phyloP scores from a whole-genome alignment of 164 flowering plant species.

The Umbellularia californica region DNA sequence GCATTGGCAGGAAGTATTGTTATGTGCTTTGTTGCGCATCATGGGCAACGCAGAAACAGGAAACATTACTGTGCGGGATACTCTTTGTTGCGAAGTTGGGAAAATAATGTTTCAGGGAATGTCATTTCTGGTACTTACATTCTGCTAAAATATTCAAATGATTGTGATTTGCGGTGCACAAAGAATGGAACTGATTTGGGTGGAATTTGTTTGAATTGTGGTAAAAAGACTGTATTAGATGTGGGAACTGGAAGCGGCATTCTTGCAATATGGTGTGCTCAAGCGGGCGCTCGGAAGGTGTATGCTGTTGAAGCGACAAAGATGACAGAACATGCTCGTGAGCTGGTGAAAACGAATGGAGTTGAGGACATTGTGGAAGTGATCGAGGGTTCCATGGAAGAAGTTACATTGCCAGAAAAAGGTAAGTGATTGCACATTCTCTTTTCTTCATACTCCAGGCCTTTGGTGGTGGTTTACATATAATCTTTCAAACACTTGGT shows the following conservation, averaged over 20 bases:
- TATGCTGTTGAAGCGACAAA: slow-evolving; percentile 99
- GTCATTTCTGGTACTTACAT: background rate
- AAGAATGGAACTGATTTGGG: slow-evolving; percentile 19
- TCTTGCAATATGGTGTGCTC: slow-evolving; percentile 97
- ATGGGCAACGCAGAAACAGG: background rate
- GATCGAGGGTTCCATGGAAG: slow-evolving; percentile 92
- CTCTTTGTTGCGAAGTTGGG: background rate
- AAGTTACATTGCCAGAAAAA: slow-evolving; percentile 81
- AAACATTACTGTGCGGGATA: background rate
- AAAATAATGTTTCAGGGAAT: background rate
- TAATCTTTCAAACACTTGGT: background rate
- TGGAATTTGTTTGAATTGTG: slow-evolving; percentile 10
- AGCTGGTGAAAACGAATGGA: slow-evolving; percentile 70
- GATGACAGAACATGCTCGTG: slow-evolving; percentile 87
- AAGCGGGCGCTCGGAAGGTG: slow-evolving; percentile 95
- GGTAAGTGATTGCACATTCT: slow-evolving; percentile 29
- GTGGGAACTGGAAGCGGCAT: slow-evolving; percentile 99
- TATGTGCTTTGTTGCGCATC: too few species aligned
- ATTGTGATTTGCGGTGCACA: background rate
- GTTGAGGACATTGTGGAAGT: slow-evolving; percentile 77
- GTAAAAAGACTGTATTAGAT: slow-evolving; percentile 75
- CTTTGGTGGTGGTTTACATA: background rate
- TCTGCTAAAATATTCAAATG: background rate
- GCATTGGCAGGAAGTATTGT: too few species aligned
- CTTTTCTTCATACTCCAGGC: background rate